Evolutionary conservation across 2,329 filamentous ascomycete species (phyloP), one percentile per base, ranked within the genome.

Genomic region (Verticillium tricorpus): DNA sequence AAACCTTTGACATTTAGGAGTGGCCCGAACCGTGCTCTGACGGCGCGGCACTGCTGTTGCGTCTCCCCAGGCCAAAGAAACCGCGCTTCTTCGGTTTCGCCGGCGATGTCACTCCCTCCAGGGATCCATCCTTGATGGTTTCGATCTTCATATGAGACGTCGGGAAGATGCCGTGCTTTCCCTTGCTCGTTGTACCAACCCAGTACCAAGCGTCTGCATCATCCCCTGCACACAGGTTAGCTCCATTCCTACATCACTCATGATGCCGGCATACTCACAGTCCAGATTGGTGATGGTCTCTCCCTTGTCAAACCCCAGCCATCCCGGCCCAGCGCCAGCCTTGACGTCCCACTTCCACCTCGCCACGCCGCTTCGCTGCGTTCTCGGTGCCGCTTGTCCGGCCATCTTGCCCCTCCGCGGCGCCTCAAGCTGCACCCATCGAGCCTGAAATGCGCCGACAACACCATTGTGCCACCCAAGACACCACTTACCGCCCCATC

Each of bases 201-300:
- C 76, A 79, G 64, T 75, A 78, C 76, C 77, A 78, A 58, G 77
- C 79, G 9, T 80, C 78, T 28, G 74, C 71, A 60, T 80, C 74
- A 3, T 74, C 66, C 76, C 77, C 79, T 81, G 17, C 5, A 14
- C 3, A n/a, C 12, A 5, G n/a, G 54, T 56, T 19, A 56, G 54
- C 28, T 56, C 28, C 12, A 11, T 25, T 32, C 19, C 5, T 25
- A 6, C 25, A 12, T 25, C 22, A 25, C 15, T 2, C 22, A 19
- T 2, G 5, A 58, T 45, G 2, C 7, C n/a, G 14, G 7, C 32
- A 55, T 15, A 59, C 67, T 66, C 32, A 69, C 68, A 69, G 5
- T 63, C 64, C 11, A 68, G 85, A 75, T 80, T 86, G 59, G 75
- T 79, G n/a, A 80, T 82, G 5, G 78, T 81, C 62, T 82, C 79